These are phyloP conservation scores for Talinum fruticosum DNA, from an alignment of 148 eudicot genomes.

Conservation along the genomic window DNA sequence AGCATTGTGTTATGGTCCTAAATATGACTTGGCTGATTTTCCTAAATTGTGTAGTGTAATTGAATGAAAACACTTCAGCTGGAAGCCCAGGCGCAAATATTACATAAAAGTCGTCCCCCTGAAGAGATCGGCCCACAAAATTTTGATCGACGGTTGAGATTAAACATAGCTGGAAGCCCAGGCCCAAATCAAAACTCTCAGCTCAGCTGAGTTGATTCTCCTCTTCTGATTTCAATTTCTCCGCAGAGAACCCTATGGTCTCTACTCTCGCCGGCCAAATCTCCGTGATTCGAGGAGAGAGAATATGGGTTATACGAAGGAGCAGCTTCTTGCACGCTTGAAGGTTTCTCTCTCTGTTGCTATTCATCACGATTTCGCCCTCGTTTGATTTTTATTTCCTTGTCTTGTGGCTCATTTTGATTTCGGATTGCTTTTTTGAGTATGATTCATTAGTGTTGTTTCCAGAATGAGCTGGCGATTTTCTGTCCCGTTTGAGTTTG, in stretches of 20 bases:
- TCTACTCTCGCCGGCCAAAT: not conserved
- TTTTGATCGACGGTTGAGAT: not conserved
- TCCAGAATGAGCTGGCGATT: too few species aligned
- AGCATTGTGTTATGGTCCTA: too few species aligned
- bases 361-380: not conserved
- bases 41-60: too few species aligned
- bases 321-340: conserved; percentile 33
- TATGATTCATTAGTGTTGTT: too few species aligned
- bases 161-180: not conserved
- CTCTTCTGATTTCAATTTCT: not conserved
- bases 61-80: too few species aligned
- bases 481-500: not conserved
- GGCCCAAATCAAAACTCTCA: not conserved
- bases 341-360: conserved; percentile 18
- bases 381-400: not conserved
- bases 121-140: not conserved
- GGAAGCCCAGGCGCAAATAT: too few species aligned
- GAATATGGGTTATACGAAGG: conserved; percentile 28
- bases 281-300: not conserved
- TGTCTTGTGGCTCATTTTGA: too few species aligned
- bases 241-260: not conserved
- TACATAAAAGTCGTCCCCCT: too few species aligned
- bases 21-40: too few species aligned
- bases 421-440: too few species aligned
- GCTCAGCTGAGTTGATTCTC: not conserved